Base-by-base conservation (phyloP, 306 rosid genomes). In the Rubus idaeus region DNA sequence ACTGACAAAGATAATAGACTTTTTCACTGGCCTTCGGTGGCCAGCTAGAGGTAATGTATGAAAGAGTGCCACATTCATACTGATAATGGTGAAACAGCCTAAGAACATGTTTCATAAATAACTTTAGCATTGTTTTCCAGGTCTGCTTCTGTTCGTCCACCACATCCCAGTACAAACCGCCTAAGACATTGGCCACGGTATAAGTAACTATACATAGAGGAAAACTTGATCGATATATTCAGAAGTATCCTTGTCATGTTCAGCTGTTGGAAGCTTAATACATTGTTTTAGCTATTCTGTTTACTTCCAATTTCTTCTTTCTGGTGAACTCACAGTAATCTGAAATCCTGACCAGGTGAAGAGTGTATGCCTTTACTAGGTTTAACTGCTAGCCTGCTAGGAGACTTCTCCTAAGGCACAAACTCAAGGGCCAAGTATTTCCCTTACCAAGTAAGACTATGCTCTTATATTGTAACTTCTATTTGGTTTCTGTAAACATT, bases 141-240 rank as follows among this genome's bases (percentile, higher is more conserved):
- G 96, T 71, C 86, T 92, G 83, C 98, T 95, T 80, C 91, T 92
- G 80, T 91, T 94, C 92, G 97, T 83, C 97, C 93, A 0, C 92
- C 66, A 11, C 66, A 11, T 61, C 42, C 65, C 40, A 60, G 16
- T 60, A 26, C 65, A 60, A 11, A 60, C 65, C 12, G 42, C n/a
- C 14, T 23, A 26, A 61, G 42, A 12, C 37, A 30, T 61, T 61
- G 18, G 42, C n/a, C 66, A 0, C 3, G 3, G 17, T 61, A 30
- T 26, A 50, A 10, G 55, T 10, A 61, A 73, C 44, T 46, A 58
- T 5, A 42, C 56, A 6, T 64, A 40, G 23, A 26, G 61, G 40
- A 14, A 17, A 65, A 20, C 61, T 79, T 26, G 51, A 30, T 10
- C 13, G 5, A 23, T 2, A 13, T 26, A 65, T 66, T 73, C 58